phyloP scores from a whole-genome alignment of 805 yeast genomes.

The Suhomyces xylopsoci region DNA sequence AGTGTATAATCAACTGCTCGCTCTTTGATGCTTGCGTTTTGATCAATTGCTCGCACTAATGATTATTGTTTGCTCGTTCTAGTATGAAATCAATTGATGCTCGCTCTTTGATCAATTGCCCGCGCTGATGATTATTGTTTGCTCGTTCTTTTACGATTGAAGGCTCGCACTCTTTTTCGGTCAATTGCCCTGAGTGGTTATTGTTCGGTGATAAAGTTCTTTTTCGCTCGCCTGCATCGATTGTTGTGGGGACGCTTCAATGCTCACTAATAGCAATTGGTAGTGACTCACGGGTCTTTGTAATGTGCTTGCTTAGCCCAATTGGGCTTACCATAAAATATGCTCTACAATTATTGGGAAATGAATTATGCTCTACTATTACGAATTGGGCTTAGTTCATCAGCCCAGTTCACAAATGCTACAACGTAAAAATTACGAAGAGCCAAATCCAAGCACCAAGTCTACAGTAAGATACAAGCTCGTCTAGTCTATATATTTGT shows the following conservation, averaged over 20 bases:
- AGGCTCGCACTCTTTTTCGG: background rate
- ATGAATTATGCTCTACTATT: too few species aligned
- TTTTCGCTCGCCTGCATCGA: background rate
- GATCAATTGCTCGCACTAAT: too few species aligned
- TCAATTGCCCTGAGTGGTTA: background rate
- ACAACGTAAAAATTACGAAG: too few species aligned
- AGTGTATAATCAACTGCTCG: background rate
- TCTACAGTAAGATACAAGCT: background rate
- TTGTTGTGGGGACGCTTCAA: background rate
- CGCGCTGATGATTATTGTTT: background rate
- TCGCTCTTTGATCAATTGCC: background rate
- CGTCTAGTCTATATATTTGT: too few species aligned
- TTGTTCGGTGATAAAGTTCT: background rate
- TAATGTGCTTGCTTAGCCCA: background rate
- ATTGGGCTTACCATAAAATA: too few species aligned
- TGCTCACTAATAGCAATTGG: background rate
- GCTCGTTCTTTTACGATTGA: background rate
- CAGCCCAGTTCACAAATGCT: too few species aligned
- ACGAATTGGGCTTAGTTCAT: too few species aligned
- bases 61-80: too few species aligned
- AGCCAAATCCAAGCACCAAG: too few species aligned
- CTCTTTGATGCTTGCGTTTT: too few species aligned
- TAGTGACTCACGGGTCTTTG: background rate
- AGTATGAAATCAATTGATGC: too few species aligned
- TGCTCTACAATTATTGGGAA: too few species aligned